phyloP scores from a whole-genome alignment of 441 rosid species.

The Corymbia calophylla region DNA sequence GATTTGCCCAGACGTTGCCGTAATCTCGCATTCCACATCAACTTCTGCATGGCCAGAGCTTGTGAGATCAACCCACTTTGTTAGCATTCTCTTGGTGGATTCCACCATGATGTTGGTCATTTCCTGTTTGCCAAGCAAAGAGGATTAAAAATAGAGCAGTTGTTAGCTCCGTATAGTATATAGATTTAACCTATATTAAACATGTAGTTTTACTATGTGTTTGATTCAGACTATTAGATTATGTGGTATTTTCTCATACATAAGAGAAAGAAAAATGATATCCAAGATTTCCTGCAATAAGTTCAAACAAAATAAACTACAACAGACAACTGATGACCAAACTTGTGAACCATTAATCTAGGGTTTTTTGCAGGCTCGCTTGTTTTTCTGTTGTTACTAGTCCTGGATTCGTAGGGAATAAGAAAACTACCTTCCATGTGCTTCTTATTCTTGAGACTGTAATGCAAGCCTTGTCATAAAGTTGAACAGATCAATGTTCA shows the following conservation, averaged over 20 bases:
- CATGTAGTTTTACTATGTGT: not conserved
- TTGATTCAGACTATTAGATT: too few relatives aligned
- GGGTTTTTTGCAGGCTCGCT: not conserved
- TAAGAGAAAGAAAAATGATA: not conserved
- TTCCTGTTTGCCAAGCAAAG: not conserved
- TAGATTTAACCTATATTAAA: not conserved
- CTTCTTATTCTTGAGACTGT: not conserved
- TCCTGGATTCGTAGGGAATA: not conserved
- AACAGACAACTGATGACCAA: not conserved
- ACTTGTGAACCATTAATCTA: not conserved
- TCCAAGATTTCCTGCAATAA: not conserved
- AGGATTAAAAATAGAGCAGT: not conserved
- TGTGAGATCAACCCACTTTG: not conserved
- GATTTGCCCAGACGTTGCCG: not conserved
- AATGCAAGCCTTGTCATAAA: not conserved
- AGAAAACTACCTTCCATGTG: not conserved
- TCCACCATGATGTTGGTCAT: conserved; percentile 2
- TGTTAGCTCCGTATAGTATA: not conserved
- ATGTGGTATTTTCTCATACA: not conserved
- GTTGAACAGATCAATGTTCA: not conserved
- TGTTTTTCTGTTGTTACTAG: not conserved
- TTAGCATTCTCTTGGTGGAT: not conserved
- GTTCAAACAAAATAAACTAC: not conserved
- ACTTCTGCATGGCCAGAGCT: not conserved
- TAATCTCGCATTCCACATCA: conserved; percentile 4